Evolutionary conservation across 2,329 filamentous ascomycete species (phyloP), one percentile per base, ranked within the genome.

Genomic region (Hypocrella siamensis): DNA sequence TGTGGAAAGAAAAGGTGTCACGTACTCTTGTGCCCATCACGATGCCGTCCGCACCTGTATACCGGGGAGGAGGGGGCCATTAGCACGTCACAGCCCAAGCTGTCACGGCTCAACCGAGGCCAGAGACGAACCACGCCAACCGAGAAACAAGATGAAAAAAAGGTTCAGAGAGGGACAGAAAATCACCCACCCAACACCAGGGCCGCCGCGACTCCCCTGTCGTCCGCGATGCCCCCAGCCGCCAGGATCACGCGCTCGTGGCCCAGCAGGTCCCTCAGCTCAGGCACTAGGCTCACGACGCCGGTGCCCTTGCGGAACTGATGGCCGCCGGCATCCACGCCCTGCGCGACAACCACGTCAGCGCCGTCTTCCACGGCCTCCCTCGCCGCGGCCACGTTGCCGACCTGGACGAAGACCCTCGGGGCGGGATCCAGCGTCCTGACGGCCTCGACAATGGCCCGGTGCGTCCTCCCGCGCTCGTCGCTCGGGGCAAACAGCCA

Each of bases 401-500:
- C 74, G 10, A 75, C 59, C 46, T 79, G 75, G 2, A 76, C 59
- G 47, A 74, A 72, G 6, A 75, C 60, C 35, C 59, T 58, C 39
- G 66, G 56, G 26, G 43, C 52, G 5, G 40, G 29, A 4, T 43
- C 41, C 11, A 50, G 34, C 4, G 14, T 30, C 35, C 52, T 53
- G 19, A 60, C 37, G 3, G 48, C 47, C 30, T 43, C 37, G 22
- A 64, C 51, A 27, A 64, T 54, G 31, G 34, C 42, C 6, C 35
- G 40, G 32, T 58, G 52, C 9, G 56, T 53, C 12, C 57, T 52
- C 12, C 57, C 52, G 15, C 55, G 46, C 12, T 59, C 47, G 5
- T 57, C 53, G 19, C 57, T 52, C 2, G 73, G 71, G 3, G 75
- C 75, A 43, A 79, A 80, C 29, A 81, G 61, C 76, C 76, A 81